Conservation (phyloP, 129 eudicot species). For the Flaveria bidentis region DNA sequence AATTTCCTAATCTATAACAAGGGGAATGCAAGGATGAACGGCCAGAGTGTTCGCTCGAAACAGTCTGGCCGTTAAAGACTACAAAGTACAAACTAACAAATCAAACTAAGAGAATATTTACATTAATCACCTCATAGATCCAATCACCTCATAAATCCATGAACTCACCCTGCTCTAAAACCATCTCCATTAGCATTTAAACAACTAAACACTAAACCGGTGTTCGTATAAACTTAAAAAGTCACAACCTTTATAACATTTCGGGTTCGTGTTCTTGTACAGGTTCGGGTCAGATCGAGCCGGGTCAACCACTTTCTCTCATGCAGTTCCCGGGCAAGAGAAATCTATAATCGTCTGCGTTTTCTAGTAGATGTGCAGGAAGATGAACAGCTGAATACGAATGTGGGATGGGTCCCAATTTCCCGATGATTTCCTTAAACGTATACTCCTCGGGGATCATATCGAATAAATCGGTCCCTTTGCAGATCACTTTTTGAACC, state of each 20-base stretch:
- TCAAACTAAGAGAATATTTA: slow-evolving; percentile 38
- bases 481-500: slow-evolving; percentile 70
- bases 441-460: slow-evolving; percentile 94
- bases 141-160: slow-evolving; percentile 28
- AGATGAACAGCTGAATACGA: slow-evolving; percentile 93
- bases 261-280: not conserved
- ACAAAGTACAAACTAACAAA: slow-evolving; percentile 28
- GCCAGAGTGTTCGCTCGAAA: not conserved
- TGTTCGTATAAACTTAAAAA: slow-evolving; percentile 9
- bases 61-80: not conserved
- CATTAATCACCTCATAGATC: slow-evolving; percentile 30
- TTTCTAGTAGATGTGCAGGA: slow-evolving; percentile 67
- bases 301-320: slow-evolving; percentile 67
- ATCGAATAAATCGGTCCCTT: slow-evolving; percentile 81
- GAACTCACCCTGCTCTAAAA: slow-evolving; percentile 37
- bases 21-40: slow-evolving; percentile 3
- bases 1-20: slow-evolving; percentile 49
- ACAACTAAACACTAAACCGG: slow-evolving; percentile 27
- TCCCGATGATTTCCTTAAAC: slow-evolving; percentile 77
- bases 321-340: slow-evolving; percentile 83
- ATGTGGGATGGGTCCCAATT: slow-evolving; percentile 89
- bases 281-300: not conserved
- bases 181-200: slow-evolving; percentile 30
- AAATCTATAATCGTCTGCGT: slow-evolving; percentile 61
- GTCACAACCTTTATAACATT: slow-evolving; percentile 2